A percentile compares a stretch with the other conserved stretches of the same genome.
phyloP scores from a whole-genome alignment of 2,329 filamentous ascomycete genomes.

The Colletotrichum truncatum region DNA sequence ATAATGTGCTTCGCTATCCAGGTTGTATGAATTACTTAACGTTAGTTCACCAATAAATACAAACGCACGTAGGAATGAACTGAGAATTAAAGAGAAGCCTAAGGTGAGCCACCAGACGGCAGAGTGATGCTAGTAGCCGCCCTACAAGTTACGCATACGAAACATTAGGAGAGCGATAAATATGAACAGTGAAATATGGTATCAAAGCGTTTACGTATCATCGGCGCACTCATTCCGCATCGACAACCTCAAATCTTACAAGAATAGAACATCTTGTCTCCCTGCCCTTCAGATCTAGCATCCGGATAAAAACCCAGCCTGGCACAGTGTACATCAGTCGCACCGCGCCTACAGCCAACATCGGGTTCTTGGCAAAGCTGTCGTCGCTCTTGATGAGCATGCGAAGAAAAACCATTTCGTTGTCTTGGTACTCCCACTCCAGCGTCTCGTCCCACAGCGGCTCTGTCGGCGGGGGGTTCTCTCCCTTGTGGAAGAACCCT shows the following conservation, averaged over 20 bases:
- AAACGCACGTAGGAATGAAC: too few relatives aligned
- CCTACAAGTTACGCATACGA: too few relatives aligned
- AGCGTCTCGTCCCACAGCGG: conserved; percentile 73
- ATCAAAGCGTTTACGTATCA: too few relatives aligned
- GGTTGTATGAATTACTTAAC: too few relatives aligned
- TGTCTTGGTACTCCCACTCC: conserved; percentile 75
- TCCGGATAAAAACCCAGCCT: conserved; percentile 71
- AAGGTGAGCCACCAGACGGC: too few relatives aligned
- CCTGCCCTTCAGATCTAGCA: conserved; percentile 71
- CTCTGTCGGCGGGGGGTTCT: conserved; percentile 67
- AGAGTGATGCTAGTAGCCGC: too few relatives aligned
- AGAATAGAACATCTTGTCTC: conserved; percentile 71
- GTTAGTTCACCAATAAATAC: too few relatives aligned
- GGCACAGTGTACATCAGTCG: conserved; percentile 63
- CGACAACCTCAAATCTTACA: conserved; percentile 66
- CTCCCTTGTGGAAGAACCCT: conserved; percentile 64
- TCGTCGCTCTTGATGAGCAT: conserved; percentile 75
- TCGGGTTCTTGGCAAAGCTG: conserved; percentile 68
- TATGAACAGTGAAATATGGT: too few relatives aligned
- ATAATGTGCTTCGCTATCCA: too few relatives aligned
- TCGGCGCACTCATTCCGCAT: conserved; percentile 41
- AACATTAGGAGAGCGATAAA: too few relatives aligned
- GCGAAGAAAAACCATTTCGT: conserved; percentile 71
- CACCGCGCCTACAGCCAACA: conserved; percentile 69
- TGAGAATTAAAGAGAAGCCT: too few relatives aligned